A percentile compares a stretch with the other conserved stretches of the same genome.
These are phyloP conservation scores for Crotalaria pallida DNA, from an alignment of 306 rosid species.

Conservation along the genomic window DNA sequence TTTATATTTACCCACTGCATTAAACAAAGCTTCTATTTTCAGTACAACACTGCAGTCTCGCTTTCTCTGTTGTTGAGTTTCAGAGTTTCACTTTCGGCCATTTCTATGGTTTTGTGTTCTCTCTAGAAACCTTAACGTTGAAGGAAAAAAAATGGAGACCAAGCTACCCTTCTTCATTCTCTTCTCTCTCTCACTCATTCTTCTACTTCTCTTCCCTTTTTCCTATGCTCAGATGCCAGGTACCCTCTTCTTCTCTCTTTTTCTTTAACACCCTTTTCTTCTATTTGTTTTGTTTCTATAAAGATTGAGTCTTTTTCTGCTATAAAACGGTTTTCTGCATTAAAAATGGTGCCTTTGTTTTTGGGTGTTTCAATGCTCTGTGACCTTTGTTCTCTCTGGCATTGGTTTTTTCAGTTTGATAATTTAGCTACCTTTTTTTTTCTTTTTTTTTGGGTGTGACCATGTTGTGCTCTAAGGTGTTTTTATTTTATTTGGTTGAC, in stretches of 20 bases:
- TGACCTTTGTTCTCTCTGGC: neutral
- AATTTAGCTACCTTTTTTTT: neutral
- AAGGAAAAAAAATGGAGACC: slow-evolving; percentile 48
- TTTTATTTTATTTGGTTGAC: neutral
- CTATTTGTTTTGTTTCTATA: neutral
- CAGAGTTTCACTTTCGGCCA: neutral
- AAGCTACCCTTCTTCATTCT: slow-evolving; percentile 34
- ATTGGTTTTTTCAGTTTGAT: slow-evolving; percentile 4
- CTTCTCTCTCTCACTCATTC: slow-evolving; percentile 24
- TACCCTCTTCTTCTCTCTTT: slow-evolving; percentile 21
- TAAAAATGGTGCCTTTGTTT: neutral
- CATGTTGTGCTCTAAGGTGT: neutral
- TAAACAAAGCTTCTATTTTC: neutral
- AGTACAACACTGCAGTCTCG: neutral
- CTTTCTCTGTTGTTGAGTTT: slow-evolving; percentile 15
- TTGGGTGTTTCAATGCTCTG: neutral
- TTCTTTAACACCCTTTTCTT: neutral
- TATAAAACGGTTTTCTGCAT: neutral
- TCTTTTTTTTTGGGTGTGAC: neutral
- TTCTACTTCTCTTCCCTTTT: slow-evolving; percentile 29
- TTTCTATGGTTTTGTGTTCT: slow-evolving; percentile 26
- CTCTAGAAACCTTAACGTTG: slow-evolving; percentile 1
- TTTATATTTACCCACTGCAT: neutral
- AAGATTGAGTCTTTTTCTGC: neutral
- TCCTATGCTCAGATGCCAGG: slow-evolving; percentile 84